A percentile compares a stretch with the other conserved stretches of the same genome.
phyloP scores from a whole-genome alignment of 352 stramenopile species.

The Phytophthora podocarpi region DNA sequence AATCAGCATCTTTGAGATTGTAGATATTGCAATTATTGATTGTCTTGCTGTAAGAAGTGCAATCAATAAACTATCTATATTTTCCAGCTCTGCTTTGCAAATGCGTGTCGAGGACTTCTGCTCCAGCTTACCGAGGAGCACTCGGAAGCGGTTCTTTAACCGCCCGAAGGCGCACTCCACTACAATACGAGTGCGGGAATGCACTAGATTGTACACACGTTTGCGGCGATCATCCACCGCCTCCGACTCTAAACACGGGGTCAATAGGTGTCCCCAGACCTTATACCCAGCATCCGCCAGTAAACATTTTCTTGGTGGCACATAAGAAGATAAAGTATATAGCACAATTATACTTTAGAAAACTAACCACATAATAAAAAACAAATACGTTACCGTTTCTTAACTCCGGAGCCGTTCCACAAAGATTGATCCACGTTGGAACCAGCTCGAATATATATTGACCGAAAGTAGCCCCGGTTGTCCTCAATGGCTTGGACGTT shows the following conservation, averaged over 20 bases:
- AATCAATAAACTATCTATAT: conserved; percentile 5
- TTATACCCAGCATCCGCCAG: not conserved
- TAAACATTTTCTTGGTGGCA: not conserved
- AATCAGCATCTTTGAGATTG: not conserved
- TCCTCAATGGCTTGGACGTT: not conserved
- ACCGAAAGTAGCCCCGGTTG: not conserved
- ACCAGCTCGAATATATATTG: not conserved
- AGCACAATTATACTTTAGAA: not conserved
- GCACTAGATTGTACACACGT: not conserved
- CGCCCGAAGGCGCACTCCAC: too few species aligned
- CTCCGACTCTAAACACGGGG: not conserved
- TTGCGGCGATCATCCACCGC: not conserved
- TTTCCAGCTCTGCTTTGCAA: not conserved
- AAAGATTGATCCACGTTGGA: not conserved
- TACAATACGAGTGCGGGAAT: too few species aligned
- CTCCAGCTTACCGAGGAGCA: too few species aligned
- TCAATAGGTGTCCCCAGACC: too few species aligned
- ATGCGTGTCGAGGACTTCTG: too few species aligned
- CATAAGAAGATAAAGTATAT: not conserved
- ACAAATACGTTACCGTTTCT: not conserved
- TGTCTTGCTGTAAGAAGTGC: not conserved
- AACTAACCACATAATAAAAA: not conserved
- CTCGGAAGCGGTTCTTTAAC: too few species aligned
- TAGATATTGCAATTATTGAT: conserved; percentile 5
- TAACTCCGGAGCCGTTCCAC: not conserved